These are phyloP conservation scores for Huntiella omanensis DNA, from an alignment of 2,329 filamentous ascomycete species.

Conservation along the genomic window DNA sequence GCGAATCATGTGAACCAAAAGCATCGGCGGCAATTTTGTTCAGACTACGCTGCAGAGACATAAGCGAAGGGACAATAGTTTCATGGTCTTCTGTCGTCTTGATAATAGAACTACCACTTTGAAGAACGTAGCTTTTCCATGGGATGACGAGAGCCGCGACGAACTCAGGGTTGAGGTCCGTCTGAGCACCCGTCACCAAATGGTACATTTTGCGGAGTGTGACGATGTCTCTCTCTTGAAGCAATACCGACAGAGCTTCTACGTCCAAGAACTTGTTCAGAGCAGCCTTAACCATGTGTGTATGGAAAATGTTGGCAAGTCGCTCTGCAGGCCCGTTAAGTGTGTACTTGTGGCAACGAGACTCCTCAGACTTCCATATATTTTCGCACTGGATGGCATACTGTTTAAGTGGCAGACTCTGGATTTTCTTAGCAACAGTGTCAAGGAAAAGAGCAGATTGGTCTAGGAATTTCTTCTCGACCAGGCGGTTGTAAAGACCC, in stretches of 20 bases:
- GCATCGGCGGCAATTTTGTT: constrained; percentile 60
- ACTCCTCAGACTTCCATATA: constrained; percentile 53
- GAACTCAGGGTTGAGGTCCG: constrained; percentile 37
- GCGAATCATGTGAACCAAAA: constrained; percentile 58
- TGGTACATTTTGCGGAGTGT: constrained; percentile 62
- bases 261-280: constrained; percentile 45
- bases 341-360: constrained; percentile 61
- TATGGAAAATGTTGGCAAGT: constrained; percentile 54
- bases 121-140: constrained; percentile 63
- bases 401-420: constrained; percentile 43
- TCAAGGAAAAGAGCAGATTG: constrained; percentile 49
- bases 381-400: constrained; percentile 55
- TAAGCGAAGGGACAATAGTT: constrained; percentile 68
- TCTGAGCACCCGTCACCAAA: constrained; percentile 34
- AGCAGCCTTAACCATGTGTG: constrained; percentile 50
- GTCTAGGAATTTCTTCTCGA: constrained; percentile 58
- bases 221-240: constrained; percentile 49
- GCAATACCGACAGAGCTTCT: constrained; percentile 49
- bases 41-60: constrained; percentile 62
- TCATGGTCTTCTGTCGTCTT: constrained; percentile 60
- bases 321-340: constrained; percentile 63
- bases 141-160: constrained; percentile 50
- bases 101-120: constrained; percentile 58
- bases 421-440: constrained; percentile 50
- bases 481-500: constrained; percentile 56